These are phyloP conservation scores for Teunomyces cretensis DNA, from an alignment of 805 yeast species.

Conservation along the genomic window DNA sequence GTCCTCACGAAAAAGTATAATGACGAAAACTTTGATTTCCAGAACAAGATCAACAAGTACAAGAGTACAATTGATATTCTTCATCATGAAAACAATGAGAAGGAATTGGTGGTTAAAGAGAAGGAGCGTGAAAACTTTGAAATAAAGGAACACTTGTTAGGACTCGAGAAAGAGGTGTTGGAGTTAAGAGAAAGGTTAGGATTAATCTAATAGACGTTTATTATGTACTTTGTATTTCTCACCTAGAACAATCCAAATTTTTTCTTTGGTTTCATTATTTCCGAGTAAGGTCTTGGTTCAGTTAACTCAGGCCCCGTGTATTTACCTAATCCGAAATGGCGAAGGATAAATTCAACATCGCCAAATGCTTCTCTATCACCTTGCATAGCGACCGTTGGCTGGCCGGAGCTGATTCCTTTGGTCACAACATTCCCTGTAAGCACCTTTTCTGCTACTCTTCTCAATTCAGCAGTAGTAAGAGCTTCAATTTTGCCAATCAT, in stretches of 20 bases:
- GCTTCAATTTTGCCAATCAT: constrained; percentile 77
- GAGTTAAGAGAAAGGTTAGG: constrained; percentile 51
- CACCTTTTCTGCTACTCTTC: constrained; percentile 70
- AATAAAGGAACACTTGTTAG: constrained; percentile 50
- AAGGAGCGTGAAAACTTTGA: constrained; percentile 58
- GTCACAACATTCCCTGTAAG: constrained; percentile 65
- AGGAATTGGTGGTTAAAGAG: constrained; percentile 44
- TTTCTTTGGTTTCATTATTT: constrained; percentile 11
- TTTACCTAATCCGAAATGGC: constrained; percentile 71
- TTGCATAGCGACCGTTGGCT: constrained; percentile 86
- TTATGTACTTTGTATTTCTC: constrained; percentile 5
- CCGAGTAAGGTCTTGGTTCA: constrained; percentile 14
- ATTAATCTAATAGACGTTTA: constrained; percentile 3
- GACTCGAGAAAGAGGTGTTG: constrained; percentile 55
- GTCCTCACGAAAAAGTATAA: constrained; percentile 51
- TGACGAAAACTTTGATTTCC: constrained; percentile 58
- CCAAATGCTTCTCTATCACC: constrained; percentile 87
- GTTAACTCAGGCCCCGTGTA: constrained; percentile 18
- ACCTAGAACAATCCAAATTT: constrained; percentile 19
- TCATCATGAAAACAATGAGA: constrained; percentile 39
- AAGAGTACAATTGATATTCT: constrained; percentile 39
- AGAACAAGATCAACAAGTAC: constrained; percentile 46
- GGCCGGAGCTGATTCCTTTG: constrained; percentile 46
- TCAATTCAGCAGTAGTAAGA: constrained; percentile 66
- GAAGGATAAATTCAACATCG: constrained; percentile 66